Base-by-base conservation (phyloP, 2,329 filamentous ascomycete species). In the Xylariaceae sp. region DNA sequence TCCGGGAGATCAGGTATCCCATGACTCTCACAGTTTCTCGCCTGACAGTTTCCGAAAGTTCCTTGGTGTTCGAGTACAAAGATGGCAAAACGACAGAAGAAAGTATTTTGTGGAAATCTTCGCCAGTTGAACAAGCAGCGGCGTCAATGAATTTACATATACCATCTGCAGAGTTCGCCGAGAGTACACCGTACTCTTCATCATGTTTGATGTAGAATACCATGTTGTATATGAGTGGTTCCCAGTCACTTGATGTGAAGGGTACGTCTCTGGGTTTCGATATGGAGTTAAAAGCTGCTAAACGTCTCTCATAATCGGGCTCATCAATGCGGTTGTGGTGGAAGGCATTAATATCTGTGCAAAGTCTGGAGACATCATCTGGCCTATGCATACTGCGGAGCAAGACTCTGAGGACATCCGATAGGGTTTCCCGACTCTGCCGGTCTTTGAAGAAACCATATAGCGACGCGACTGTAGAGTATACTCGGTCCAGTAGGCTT, bases 361-460 rank as follows among this genome's bases (percentile, higher is more conserved):
- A 96, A 3, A 97, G 76, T 5, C 75, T 74, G 2, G 91, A 87
- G 52, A 91, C 79, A 47, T 85, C 80, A 20, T 75, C 68, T 0
- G 92, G 75, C 0, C 81, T 78, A 4, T 79, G 62, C 53, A 91
- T 84, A 39, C 83, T 83, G 6, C 80, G 74, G 1, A 90, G 85
- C 55, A 96, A 85, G 15, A 87, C 86, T 11, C 79, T 72, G 6
- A 97, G 74, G 3, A 96, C 87, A 37, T 85, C 80, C 13, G 88
- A 89, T 23, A 97, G 75, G 0, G 90, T 80, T 57, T 86, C 79
- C 49, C 94, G 83, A 66, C 91, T 95, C 36, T 83, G 76, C 36
- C 86, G 82, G 70, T 97, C 92, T 63, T 86, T 90, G 76, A 97
- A 93, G 69, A 92, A 96, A 49, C 91, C 89, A 68, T 96, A 97